Conservation (phyloP, 192 early-diverging fungal genomes). For the Coemansia sp. region DNA sequence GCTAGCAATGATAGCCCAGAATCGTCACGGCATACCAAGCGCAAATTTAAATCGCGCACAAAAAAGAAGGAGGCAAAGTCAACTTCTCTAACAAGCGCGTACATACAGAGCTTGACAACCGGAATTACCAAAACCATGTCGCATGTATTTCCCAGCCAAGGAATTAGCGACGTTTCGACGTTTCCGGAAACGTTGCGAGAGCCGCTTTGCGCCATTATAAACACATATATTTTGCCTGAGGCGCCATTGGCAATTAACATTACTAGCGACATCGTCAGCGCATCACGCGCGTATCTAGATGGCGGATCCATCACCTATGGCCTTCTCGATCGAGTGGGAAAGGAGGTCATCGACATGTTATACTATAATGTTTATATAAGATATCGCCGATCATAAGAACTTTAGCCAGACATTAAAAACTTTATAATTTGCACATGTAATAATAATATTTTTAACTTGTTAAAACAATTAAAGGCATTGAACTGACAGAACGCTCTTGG, state of each 20-base stretch:
- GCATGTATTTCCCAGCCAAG: constrained; percentile 12
- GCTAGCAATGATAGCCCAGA: background rate
- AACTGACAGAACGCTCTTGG: no score
- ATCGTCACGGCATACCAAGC: background rate
- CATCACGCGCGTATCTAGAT: constrained; percentile 4
- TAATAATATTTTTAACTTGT: no score
- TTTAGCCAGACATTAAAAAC: no score
- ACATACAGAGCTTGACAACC: constrained; percentile 8
- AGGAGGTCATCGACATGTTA: constrained; percentile 19
- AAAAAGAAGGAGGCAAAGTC: background rate
- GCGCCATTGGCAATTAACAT: constrained; percentile 27
- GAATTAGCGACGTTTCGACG: background rate
- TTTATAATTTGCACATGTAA: no score
- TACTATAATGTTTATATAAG: constrained; percentile 30
- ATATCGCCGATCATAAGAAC: no score
- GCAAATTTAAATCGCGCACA: background rate
- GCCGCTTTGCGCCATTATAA: constrained; percentile 15
- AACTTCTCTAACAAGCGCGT: background rate
- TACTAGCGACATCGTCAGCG: background rate
- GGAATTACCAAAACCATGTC: constrained; percentile 22
- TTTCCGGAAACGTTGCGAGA: constrained; percentile 19
- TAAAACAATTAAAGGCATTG: no score
- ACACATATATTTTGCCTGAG: constrained; percentile 26
- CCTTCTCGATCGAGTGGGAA: constrained; percentile 10
- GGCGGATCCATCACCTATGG: constrained; percentile 15